A percentile compares a stretch with the other conserved stretches of the same genome.
These are phyloP conservation scores for Saccharomycopsis phalli DNA, from an alignment of 1,139 yeast genomes.

Conservation along the genomic window DNA sequence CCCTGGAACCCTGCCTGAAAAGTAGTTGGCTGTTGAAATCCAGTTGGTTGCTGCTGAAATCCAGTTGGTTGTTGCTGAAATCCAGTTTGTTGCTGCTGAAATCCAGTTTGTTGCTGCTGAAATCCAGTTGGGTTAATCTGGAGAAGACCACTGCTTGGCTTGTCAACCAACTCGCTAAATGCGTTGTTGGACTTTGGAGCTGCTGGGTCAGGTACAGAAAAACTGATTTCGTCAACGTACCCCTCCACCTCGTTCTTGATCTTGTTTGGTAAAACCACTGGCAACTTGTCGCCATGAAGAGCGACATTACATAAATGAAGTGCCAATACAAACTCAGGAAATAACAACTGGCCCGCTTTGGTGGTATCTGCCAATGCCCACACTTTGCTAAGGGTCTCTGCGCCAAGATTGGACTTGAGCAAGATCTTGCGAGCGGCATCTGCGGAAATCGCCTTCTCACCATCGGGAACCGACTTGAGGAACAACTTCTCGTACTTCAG, in stretches of 20 bases:
- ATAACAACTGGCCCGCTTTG: conserved; percentile 73
- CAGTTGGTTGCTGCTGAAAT: conserved; percentile 22
- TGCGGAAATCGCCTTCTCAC: conserved; percentile 71
- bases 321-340: conserved; percentile 93
- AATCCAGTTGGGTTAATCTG: conserved; percentile 24
- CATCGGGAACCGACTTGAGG: conserved; percentile 64
- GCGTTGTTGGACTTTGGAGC: conserved; percentile 17
- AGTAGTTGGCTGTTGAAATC: conserved; percentile 27
- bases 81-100: conserved; percentile 23
- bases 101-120: conserved; percentile 30
- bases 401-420: conserved; percentile 69
- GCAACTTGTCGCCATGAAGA: conserved; percentile 69
- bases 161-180: conserved; percentile 26
- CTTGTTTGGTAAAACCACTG: conserved; percentile 59
- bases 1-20: conserved; percentile 37
- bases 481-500: conserved; percentile 76
- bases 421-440: conserved; percentile 72
- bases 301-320: conserved; percentile 79
- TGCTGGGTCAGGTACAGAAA: conserved; percentile 60
- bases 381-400: conserved; percentile 72
- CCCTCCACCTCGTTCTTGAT: conserved; percentile 78
- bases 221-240: conserved; percentile 81
- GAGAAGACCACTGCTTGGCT: conserved; percentile 25
- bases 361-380: conserved; percentile 90
- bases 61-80: conserved; percentile 28